phyloP scores from a whole-genome alignment of 768 basidiomycete genomes.

The Sarcomyxa edulis region DNA sequence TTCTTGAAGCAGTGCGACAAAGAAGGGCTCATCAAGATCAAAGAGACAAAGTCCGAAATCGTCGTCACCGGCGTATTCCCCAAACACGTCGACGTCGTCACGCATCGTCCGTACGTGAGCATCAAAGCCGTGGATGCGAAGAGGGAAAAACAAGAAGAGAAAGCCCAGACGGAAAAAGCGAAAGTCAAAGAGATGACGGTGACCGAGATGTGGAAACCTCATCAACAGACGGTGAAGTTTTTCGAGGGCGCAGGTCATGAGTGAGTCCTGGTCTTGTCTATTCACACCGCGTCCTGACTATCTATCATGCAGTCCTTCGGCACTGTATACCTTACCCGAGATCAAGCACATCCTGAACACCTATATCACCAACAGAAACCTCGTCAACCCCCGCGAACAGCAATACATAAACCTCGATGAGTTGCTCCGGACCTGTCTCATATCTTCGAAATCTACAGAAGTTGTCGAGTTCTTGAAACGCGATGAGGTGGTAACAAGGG shows the following conservation, averaged over 20 bases:
- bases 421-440: constrained; percentile 24
- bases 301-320: constrained; percentile 35
- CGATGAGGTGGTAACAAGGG: constrained; percentile 51
- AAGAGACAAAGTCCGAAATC: constrained; percentile 50
- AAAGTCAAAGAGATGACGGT: constrained; percentile 50
- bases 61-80: constrained; percentile 50
- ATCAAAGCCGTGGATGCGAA: constrained; percentile 62
- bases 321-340: constrained; percentile 51
- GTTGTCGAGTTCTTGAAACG: constrained; percentile 54
- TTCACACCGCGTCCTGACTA: background rate
- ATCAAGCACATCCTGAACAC: constrained; percentile 51
- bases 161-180: constrained; percentile 44
- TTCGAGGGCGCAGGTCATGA: constrained; percentile 61
- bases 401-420: constrained; percentile 67
- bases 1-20: constrained; percentile 82
- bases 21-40: constrained; percentile 63
- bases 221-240: constrained; percentile 45
- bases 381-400: constrained; percentile 63
- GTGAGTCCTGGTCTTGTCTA: constrained; percentile 33
- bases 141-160: constrained; percentile 53
- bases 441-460: constrained; percentile 4
- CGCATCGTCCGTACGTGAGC: constrained; percentile 50
- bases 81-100: constrained; percentile 49
- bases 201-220: constrained; percentile 74
- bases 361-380: constrained; percentile 56